phyloP scores from a whole-genome alignment of 2,329 filamentous ascomycete genomes.

The Bipolaris zeicola region DNA sequence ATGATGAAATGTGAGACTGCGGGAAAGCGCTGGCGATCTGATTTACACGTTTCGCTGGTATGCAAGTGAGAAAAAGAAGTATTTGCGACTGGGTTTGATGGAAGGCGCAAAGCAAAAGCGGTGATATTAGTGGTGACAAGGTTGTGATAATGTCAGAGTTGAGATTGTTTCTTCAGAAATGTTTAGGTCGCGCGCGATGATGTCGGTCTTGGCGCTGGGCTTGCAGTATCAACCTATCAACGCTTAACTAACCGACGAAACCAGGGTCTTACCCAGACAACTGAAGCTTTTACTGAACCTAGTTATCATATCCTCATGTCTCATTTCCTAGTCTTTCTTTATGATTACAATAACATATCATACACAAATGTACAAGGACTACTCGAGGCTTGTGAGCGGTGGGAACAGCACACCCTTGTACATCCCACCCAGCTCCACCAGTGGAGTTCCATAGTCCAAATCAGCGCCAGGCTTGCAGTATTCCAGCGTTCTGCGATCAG shows the following conservation, averaged over 20 bases:
- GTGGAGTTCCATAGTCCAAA: slow-evolving; percentile 66
- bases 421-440: slow-evolving; percentile 49
- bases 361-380: slow-evolving; percentile 3
- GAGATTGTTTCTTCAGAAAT: slow-evolving; percentile 13
- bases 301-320: not conserved
- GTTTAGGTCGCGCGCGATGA: slow-evolving; percentile 28
- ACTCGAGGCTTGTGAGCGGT: slow-evolving; percentile 36
- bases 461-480: slow-evolving; percentile 70
- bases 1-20: slow-evolving; percentile 32
- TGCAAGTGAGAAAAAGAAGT: not conserved
- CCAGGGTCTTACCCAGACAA: not conserved
- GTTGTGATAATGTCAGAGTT: slow-evolving; percentile 1
- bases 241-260: too few relatives aligned
- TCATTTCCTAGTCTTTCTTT: not conserved
- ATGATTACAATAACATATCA: slow-evolving; percentile 4
- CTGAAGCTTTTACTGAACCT: not conserved
- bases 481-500: slow-evolving; percentile 65
- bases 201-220: slow-evolving; percentile 27
- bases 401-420: slow-evolving; percentile 60
- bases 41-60: not conserved
- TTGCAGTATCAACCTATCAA: not conserved
- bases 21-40: slow-evolving; percentile 4
- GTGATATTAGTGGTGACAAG: not conserved
- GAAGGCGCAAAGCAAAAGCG: not conserved
- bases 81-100: not conserved